Evolutionary conservation across 768 basidiomycete species (phyloP), one percentile per base, ranked within the genome.

Genomic region (Megacollybia marginata): DNA sequence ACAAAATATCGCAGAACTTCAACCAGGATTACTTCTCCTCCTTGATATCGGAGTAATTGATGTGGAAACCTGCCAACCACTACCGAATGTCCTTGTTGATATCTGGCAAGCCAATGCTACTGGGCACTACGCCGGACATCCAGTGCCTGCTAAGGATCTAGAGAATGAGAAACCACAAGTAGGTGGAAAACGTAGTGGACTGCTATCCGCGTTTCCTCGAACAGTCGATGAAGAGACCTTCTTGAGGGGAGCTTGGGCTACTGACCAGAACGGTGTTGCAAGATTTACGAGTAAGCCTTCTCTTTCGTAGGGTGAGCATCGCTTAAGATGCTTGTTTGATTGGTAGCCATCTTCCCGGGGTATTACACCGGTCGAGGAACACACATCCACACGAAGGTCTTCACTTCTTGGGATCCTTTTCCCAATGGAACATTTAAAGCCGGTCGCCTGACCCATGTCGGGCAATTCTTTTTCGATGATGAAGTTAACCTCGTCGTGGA

Each of bases 61-160:
- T 48, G 73, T 80, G 0, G 72, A 80, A 53, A 79, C 78, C 13
- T 80, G 78, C 62, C 62, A 71, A 51, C 77, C 78, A 5, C 64
- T 78, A 0, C 75, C 76, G 0, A 75, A 80, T 48, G 74, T 76
- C 33, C 66, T 80, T n/a, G 76, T 80, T 3, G 78, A 80, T 51
- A 74, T 80, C 40, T 80, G 78, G 78, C 75, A 76, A 53, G 75
- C 77, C 4, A 80, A 80, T 52, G 72, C 78, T 6, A 80, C 78
- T 1, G 78, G 78, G 0, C 65, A 65, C 47, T 80, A 80, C 51
- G 72, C 76, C n/a, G 76, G 74, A 69, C 78, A 78, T 48, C 77
- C 78, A 0, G 55, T 59, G 0, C 77, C 77, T n/a, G 61, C 61
- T 11, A 71, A 72, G 1, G 66, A 75, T 32, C 65, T 76, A 33